These are phyloP conservation scores for Aegilops tauschii DNA, from an alignment of 176 grass and related monocot species.

Conservation along the genomic window DNA sequence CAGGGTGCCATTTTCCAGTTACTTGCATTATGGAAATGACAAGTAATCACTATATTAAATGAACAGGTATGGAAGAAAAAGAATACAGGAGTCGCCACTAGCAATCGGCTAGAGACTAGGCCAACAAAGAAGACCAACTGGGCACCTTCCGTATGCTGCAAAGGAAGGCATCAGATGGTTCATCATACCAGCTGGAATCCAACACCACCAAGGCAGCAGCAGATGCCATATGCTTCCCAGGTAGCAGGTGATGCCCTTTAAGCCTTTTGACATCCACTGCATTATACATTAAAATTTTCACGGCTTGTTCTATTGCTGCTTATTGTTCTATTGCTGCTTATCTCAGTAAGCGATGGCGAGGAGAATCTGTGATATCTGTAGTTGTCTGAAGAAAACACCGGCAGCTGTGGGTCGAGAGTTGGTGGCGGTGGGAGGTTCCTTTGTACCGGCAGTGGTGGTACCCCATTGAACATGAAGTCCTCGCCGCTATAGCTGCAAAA, in stretches of 20 bases:
- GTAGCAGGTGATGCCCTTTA: slow-evolving; percentile 2
- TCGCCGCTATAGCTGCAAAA: slow-evolving; percentile 57
- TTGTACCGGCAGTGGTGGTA: slow-evolving; percentile 63
- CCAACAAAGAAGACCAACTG: not conserved
- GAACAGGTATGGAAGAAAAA: not conserved
- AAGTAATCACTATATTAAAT: not conserved
- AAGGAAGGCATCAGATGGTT: slow-evolving; percentile 33
- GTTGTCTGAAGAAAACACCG: slow-evolving; percentile 43
- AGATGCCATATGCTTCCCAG: slow-evolving; percentile 21
- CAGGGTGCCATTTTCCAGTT: not conserved
- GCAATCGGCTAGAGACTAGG: not conserved
- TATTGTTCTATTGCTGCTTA: slow-evolving; percentile 9
- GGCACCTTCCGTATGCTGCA: slow-evolving; percentile 28
- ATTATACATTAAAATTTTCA: slow-evolving; percentile 63
- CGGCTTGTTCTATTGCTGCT: slow-evolving; percentile 38
- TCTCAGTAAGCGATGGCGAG: slow-evolving; percentile 62
- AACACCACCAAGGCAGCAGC: slow-evolving; percentile 18
- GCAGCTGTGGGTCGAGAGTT: slow-evolving; percentile 61
- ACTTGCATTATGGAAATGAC: slow-evolving; percentile 1
- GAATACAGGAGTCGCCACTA: slow-evolving; percentile 8
- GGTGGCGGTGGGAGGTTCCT: slow-evolving; percentile 62
- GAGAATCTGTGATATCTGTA: slow-evolving; percentile 72
- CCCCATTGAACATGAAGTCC: slow-evolving; percentile 53
- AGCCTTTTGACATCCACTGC: not conserved
- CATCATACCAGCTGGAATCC: slow-evolving; percentile 20